These are phyloP conservation scores for Arthromyces matolae DNA, from an alignment of 768 basidiomycete species.

Conservation along the genomic window DNA sequence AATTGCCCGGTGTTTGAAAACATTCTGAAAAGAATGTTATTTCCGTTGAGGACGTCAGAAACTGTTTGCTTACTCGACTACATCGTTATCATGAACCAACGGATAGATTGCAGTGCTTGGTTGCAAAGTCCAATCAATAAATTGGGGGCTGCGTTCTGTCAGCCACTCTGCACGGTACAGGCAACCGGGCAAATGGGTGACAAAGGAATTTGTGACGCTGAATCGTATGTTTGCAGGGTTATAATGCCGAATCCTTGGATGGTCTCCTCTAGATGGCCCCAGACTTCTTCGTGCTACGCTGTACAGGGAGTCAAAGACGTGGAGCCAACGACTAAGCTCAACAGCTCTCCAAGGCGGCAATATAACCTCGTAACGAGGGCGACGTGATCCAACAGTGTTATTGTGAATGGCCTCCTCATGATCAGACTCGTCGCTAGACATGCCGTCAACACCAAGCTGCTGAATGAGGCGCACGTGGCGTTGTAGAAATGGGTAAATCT, in stretches of 20 bases:
- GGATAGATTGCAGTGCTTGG: too few species aligned
- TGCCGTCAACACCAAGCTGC: conserved; percentile 19
- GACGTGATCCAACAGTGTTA: too few species aligned
- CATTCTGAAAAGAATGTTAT: too few species aligned
- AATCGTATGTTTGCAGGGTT: not conserved
- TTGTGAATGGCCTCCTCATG: not conserved
- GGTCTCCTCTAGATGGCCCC: conserved; percentile 8
- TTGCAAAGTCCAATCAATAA: too few species aligned
- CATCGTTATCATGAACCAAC: too few species aligned
- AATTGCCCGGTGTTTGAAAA: too few species aligned
- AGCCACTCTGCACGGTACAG: conserved; percentile 17
- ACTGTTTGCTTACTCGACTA: too few species aligned
- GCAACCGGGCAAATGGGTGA: conserved; percentile 14
- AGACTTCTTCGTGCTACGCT: not conserved
- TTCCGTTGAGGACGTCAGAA: too few species aligned
- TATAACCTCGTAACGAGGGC: conserved; percentile 10
- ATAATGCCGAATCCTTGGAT: conserved; percentile 5
- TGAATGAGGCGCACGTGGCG: conserved; percentile 17
- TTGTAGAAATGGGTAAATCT: conserved; percentile 6
- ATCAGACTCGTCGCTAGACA: conserved; percentile 25
- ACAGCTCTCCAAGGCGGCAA: conserved; percentile 15
- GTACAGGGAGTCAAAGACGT: conserved; percentile 18
- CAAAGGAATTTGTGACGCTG: conserved; percentile 9
- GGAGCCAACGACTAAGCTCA: conserved; percentile 14
- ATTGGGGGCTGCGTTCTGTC: too few species aligned